Evolutionary conservation across 2,329 filamentous ascomycete genomes (phyloP), one percentile per base, ranked within the genome.

Genomic region (Colletotrichum sp.): DNA sequence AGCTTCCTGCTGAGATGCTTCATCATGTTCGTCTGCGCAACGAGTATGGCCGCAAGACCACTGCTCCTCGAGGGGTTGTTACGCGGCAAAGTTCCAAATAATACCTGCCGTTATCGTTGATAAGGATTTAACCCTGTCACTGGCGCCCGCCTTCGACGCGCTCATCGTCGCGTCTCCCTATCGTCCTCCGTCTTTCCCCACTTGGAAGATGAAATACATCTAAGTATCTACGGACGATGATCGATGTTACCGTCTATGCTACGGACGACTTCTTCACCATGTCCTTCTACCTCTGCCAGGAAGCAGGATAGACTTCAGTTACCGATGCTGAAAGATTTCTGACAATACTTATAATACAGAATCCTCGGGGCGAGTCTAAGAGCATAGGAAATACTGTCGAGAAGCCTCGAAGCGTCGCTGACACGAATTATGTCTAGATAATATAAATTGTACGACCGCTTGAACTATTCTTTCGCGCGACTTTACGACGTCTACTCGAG

Each of bases 381-480:
- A n/a, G 16, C 16, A 44, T n/a, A 16, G 36, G 36, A 8, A 44
- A 4, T 2, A 1, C 9, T 44, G 16, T 3, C 3, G 39, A n/a
- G 39, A 44, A 11, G 39, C 8, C 39, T 2, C 8, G 5, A n/a
- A 44, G 16, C 16, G 8, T 44, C 1, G 39, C 39, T 44, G 8
- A n/a, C 39, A n/a, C 39, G 39, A 6, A 6, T 2, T 5, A 44
- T 44, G n/a, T n/a, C 39, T 11, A 44, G 39, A 44, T 11, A 44
- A n/a, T 0, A 44, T 0, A 16, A n/a, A 44, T 9, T 5, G 5
- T n/a, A 11, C 0, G 39, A 44, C 19, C 16, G 5, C 39, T 44
- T 11, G 8, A 6, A 3, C 1, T 19, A 44, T n/a, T 19, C 8
- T 2, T 44, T 3, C 36, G 19, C 16, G 1, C 1, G 13, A 36